These are phyloP conservation scores for Cronartium quercuum DNA, from an alignment of 1,284 basidiomycete species.

Conservation along the genomic window DNA sequence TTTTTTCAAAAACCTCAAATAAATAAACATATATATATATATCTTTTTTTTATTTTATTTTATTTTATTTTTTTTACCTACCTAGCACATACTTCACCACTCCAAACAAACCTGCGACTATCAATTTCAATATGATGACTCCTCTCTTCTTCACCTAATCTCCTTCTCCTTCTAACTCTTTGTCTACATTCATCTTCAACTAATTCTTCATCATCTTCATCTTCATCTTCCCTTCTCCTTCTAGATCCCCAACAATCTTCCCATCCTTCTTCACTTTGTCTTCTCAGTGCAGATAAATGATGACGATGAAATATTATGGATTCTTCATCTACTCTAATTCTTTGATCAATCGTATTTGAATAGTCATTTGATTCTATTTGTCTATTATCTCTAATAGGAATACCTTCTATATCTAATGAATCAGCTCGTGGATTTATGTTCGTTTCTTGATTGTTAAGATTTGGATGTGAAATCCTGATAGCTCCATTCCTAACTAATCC, in stretches of 20 bases:
- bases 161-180: neutral
- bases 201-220: neutral
- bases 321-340: neutral
- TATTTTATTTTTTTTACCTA: neutral
- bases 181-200: neutral
- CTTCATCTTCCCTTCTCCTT: neutral
- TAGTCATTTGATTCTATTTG: neutral
- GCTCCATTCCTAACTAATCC: neutral
- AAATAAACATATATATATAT: neutral
- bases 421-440: neutral
- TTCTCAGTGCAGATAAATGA: neutral
- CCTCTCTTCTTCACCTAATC: neutral
- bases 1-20: neutral
- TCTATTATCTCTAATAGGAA: neutral
- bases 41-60: neutral
- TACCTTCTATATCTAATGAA: neutral
- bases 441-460: neutral
- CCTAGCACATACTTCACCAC: neutral
- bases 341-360: neutral
- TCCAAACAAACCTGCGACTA: neutral
- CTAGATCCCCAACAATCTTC: neutral
- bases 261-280: neutral
- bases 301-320: neutral
- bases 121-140: neutral
- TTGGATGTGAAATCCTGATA: neutral